A percentile compares a stretch with the other conserved stretches of the same genome.
Conservation (phyloP, 75 land plant genomes). For the Pinus albicaulis region DNA sequence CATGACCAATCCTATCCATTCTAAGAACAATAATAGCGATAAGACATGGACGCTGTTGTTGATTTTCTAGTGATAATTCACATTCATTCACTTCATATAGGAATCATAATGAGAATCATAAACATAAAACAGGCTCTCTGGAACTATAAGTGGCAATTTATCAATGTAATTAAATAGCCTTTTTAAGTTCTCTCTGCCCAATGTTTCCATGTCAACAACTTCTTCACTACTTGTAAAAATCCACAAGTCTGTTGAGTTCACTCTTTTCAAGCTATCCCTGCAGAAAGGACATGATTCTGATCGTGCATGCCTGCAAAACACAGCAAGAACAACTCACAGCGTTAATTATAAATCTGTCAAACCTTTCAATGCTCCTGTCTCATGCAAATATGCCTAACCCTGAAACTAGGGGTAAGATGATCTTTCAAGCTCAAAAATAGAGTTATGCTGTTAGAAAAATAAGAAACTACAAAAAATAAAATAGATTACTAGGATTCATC, state of each 20-base stretch:
- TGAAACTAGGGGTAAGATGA: no score
- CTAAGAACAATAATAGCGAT: not conserved
- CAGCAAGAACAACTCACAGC: not conserved
- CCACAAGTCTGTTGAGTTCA: slow-evolving; percentile 85
- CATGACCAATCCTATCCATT: not conserved
- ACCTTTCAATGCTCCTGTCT: not conserved
- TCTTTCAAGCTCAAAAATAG: not conserved
- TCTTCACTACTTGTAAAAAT: slow-evolving; percentile 69
- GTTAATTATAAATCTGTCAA: not conserved
- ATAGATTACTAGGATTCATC: not conserved
- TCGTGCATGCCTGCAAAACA: slow-evolving; percentile 57
- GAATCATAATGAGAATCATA: slow-evolving; percentile 40
- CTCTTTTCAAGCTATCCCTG: slow-evolving; percentile 74
- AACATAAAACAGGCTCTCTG: slow-evolving; percentile 52
- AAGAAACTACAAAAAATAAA: not conserved
- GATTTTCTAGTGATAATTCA: not conserved
- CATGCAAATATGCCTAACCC: not conserved
- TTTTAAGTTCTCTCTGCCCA: slow-evolving; percentile 74
- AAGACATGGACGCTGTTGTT: not conserved
- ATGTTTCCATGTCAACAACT: slow-evolving; percentile 53
- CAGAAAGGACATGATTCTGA: slow-evolving; percentile 96
- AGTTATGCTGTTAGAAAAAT: not conserved
- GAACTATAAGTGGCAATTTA: slow-evolving; percentile 66
- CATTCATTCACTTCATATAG: slow-evolving; percentile 7
- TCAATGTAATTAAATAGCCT: slow-evolving; percentile 80